Percentiles rank a stretch among this genome's conserved stretches.
phyloP scores from a whole-genome alignment of 129 eudicot genomes.

The Tagetes patula region DNA sequence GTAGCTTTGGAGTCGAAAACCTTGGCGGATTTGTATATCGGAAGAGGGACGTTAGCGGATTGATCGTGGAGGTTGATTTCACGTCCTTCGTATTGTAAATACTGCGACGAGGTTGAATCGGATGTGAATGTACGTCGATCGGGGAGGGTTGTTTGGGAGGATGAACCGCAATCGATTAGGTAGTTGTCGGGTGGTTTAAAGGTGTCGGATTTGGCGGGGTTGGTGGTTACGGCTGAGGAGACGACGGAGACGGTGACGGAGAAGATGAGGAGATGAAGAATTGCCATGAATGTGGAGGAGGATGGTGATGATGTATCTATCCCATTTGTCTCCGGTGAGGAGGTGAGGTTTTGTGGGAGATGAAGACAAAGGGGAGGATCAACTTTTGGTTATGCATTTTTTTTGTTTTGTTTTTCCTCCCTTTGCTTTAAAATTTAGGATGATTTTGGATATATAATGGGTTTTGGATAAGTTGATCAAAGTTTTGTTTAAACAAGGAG shows the following conservation, averaged over 20 bases:
- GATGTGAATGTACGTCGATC: conserved; percentile 52
- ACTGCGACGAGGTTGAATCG: conserved; percentile 44
- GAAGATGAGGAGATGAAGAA: conserved; percentile 40
- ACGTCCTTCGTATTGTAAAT: conserved; percentile 42
- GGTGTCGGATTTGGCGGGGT: conserved; percentile 39
- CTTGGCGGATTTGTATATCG: conserved; percentile 52
- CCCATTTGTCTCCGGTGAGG: not conserved
- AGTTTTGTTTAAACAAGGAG: too few relatives aligned
- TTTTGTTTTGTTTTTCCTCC: conserved; percentile 25
- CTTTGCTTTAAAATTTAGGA: not conserved
- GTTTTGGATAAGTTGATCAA: not conserved
- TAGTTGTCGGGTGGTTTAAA: conserved; percentile 73
- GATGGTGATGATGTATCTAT: conserved; percentile 13
- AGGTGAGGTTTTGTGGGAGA: conserved; percentile 20
- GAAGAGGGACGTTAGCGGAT: conserved; percentile 45
- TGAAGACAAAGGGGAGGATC: conserved; percentile 7
- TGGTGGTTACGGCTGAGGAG: conserved; percentile 21
- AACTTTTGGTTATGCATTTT: conserved; percentile 8
- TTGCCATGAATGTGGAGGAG: conserved; percentile 32
- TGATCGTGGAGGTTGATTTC: conserved; percentile 36
- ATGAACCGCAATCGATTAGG: conserved; percentile 74
- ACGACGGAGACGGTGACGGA: conserved; percentile 20
- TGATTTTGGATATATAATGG: not conserved
- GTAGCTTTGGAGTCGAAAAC: conserved; percentile 61
- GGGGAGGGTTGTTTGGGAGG: conserved; percentile 46